Percentiles rank a stretch among this genome's conserved stretches.
These are phyloP conservation scores for Candida tammaniensis DNA, from an alignment of 805 yeast species.

Conservation along the genomic window DNA sequence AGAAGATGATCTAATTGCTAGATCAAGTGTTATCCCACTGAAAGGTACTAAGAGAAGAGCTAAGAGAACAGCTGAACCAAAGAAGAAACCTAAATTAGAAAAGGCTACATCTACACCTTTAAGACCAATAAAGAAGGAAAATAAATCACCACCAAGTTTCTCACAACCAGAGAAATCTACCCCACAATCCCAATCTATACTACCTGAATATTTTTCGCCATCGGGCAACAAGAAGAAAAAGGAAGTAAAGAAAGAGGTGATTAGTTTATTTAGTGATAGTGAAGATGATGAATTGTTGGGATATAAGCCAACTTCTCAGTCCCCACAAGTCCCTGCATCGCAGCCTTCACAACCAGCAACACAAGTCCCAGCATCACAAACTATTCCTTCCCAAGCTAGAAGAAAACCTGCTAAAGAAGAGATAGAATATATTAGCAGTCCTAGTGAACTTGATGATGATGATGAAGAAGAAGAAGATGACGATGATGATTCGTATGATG, in stretches of 20 bases:
- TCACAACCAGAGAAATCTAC: constrained; percentile 3
- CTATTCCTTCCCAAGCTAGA: background rate
- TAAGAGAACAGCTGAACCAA: constrained; percentile 14
- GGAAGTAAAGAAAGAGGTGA: constrained; percentile 6
- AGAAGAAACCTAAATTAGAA: constrained; percentile 14
- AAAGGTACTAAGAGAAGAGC: constrained; percentile 42
- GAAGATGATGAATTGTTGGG: constrained; percentile 34
- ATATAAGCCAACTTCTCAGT: constrained; percentile 3
- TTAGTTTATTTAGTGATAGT: constrained; percentile 27
- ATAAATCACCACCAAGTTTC: background rate
- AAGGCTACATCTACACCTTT: background rate
- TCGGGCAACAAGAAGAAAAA: constrained; percentile 5
- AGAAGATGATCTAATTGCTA: constrained; percentile 58
- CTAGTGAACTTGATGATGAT: constrained; percentile 13
- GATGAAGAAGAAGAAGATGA: constrained; percentile 12
- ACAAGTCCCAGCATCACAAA: background rate
- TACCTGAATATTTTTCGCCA: constrained; percentile 21
- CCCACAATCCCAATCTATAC: constrained; percentile 8
- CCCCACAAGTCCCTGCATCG: constrained; percentile 3
- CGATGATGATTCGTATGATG: constrained; percentile 15
- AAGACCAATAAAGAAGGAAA: background rate
- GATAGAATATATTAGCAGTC: background rate
- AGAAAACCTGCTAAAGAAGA: background rate
- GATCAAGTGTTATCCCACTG: constrained; percentile 47
- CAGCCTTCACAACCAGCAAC: constrained; percentile 4